phyloP scores from a whole-genome alignment of 441 rosid species.

The California macrophylla region DNA sequence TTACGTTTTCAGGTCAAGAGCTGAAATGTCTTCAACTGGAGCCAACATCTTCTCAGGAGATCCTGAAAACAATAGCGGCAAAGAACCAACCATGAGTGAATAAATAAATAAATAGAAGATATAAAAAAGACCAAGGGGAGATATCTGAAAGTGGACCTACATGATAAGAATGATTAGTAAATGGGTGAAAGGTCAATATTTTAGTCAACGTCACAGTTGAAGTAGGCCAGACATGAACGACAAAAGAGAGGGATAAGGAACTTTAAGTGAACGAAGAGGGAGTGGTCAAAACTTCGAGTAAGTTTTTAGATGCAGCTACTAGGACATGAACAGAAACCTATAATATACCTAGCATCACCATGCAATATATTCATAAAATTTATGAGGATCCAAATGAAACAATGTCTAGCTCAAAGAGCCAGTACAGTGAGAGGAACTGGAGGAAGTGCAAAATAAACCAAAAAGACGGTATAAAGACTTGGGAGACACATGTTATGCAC shows the following conservation, averaged over 20 bases:
- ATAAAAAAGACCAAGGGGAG: neutral
- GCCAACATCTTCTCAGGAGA: slow-evolving; percentile 51
- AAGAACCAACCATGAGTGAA: no score
- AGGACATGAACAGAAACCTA: neutral
- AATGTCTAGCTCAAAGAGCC: neutral
- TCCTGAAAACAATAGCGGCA: slow-evolving; percentile 37
- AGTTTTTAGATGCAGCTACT: no score
- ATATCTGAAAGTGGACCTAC: neutral
- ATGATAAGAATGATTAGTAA: neutral
- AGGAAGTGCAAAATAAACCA: slow-evolving; percentile 6
- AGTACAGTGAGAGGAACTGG: neutral
- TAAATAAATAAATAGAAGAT: no score
- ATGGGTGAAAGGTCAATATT: neutral
- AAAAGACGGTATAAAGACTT: neutral
- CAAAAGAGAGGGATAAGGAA: neutral
- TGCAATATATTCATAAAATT: neutral
- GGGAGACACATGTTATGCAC: slow-evolving; percentile 22
- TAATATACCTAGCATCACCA: neutral
- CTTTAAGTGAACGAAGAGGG: neutral
- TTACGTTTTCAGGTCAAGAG: slow-evolving; percentile 71
- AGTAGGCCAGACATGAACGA: neutral
- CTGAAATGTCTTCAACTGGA: slow-evolving; percentile 56
- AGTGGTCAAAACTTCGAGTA: neutral
- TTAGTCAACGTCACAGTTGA: neutral
- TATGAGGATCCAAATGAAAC: neutral